phyloP scores from a whole-genome alignment of 306 rosid species.

The Gillenia trifoliata region DNA sequence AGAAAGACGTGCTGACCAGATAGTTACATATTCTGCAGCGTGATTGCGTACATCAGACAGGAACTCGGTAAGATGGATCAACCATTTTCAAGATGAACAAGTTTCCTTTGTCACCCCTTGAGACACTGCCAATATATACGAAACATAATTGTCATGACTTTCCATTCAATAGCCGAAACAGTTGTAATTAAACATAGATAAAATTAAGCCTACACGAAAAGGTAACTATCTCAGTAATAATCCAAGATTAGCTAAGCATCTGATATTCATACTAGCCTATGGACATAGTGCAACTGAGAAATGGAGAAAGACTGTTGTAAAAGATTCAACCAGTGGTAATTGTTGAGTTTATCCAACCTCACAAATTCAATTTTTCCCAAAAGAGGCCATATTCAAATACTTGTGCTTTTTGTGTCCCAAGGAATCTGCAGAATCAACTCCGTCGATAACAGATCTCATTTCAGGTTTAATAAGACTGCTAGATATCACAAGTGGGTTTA shows the following conservation, averaged over 20 bases:
- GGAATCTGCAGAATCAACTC: too few species aligned
- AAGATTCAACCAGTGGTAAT: not conserved
- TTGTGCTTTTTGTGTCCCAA: not conserved
- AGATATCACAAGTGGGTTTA: not conserved
- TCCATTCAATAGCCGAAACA: not conserved
- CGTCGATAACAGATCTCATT: not conserved
- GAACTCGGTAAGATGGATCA: constrained; percentile 78
- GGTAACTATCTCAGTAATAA: not conserved
- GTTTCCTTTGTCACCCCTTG: constrained; percentile 94
- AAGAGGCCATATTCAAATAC: not conserved
- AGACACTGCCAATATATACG: constrained; percentile 51
- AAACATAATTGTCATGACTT: not conserved
- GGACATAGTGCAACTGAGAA: not conserved
- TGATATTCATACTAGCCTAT: not conserved
- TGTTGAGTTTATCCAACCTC: not conserved
- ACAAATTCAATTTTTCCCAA: not conserved
- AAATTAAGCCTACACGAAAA: too few species aligned
- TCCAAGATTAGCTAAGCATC: not conserved
- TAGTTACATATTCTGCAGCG: not conserved
- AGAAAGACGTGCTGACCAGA: not conserved
- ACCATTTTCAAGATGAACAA: constrained; percentile 82
- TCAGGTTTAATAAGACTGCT: not conserved
- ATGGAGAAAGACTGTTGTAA: not conserved
- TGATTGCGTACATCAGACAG: constrained; percentile 29
- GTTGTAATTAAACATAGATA: too few species aligned